Base-by-base conservation (phyloP, 2,329 filamentous ascomycete genomes). In the Aspergillus sp. region DNA sequence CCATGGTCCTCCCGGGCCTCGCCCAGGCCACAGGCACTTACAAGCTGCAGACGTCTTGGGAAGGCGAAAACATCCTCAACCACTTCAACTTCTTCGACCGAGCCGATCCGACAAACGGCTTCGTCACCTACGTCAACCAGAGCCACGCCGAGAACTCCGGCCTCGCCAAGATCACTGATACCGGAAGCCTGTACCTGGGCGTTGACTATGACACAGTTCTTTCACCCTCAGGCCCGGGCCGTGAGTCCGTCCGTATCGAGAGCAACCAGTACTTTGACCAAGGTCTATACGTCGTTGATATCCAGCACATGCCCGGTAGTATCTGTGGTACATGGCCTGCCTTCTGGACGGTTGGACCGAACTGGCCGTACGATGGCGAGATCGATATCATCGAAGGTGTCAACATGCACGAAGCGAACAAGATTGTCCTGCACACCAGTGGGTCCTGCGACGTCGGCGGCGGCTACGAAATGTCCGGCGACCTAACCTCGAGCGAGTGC, bases 301-400 rank as follows among this genome's bases (percentile, higher is more conserved):
- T 84, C 60, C 71, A 72, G 3, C 82, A 84, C 65, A 80, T 82
- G 75, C 82, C 82, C 2, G 77, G 75, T 11, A 75, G 74, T 49
- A 75, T 77, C 49, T 85, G 83, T 61, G 83, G 80, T 51, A 81
- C 77, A 31, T 85, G 83, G 83, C 82, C 83, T 2, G 81, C 81
- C 7, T 82, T 81, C 61, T 82, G 80, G 80, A 75, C 78, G 6
- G 71, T 79, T 0, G 79, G 79, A 19, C 65, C 67, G 22, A 66
- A 74, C 41, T 82, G 80, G 80, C 80, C 80, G 1, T 54, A 68
- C 1, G 72, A 75, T 41, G 80, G 80, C 15, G 80, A 82, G 73
- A 82, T 84, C 49, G 83, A 84, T 68, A 80, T 85, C 52, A 81
- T 84, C 64, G 83, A 85, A 66, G 81, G 80, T 7, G 81, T 85